These are phyloP conservation scores for Monilinia laxa DNA, from an alignment of 2,329 filamentous ascomycete genomes.

Conservation along the genomic window DNA sequence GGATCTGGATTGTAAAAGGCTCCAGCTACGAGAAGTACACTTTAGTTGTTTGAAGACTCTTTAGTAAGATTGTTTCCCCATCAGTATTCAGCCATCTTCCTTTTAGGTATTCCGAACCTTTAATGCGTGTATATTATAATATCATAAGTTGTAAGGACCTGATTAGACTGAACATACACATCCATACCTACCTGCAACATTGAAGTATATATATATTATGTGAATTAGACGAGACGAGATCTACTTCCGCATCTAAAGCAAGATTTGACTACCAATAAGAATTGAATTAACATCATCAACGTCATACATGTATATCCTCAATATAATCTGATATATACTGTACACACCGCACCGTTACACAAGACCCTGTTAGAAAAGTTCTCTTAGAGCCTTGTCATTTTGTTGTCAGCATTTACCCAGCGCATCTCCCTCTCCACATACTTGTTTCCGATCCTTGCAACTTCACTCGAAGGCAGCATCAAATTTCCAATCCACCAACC, in stretches of 20 bases:
- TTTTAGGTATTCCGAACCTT: neutral
- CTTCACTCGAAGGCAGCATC: constrained; percentile 11
- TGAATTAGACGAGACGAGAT: neutral
- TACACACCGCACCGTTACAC: neutral
- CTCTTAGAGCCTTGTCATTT: constrained; percentile 10
- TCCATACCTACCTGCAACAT: neutral
- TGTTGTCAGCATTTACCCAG: constrained; percentile 16
- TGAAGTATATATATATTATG: neutral
- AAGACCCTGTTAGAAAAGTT: neutral
- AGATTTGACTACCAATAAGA: constrained; percentile 5
- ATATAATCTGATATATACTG: too few species aligned
- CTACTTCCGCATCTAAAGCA: neutral
- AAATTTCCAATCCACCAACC: constrained; percentile 6
- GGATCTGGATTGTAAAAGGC: neutral
- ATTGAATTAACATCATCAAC: neutral
- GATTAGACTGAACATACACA: too few species aligned
- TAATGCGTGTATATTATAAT: neutral
- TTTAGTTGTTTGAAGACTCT: neutral
- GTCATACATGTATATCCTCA: constrained; percentile 15
- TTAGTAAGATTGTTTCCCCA: constrained; percentile 1
- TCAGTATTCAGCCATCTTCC: constrained; percentile 1
- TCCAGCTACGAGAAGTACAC: too few species aligned
- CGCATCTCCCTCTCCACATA: constrained; percentile 9
- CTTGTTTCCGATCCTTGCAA: constrained; percentile 15
- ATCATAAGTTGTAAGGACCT: too few species aligned